phyloP scores from a whole-genome alignment of 345 rosid species.

The Syzygium jambos region DNA sequence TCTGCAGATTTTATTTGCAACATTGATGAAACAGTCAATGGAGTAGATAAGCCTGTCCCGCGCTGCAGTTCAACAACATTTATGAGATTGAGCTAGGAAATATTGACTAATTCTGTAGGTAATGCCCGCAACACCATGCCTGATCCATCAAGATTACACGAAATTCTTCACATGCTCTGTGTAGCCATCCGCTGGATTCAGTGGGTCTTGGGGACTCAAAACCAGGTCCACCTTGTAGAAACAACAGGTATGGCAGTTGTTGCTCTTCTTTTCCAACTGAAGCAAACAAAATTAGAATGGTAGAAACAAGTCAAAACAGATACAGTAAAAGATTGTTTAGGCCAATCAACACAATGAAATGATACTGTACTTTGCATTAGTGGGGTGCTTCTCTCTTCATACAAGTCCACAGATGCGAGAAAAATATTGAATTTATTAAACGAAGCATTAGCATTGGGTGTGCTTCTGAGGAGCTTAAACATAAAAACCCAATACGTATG shows the following conservation, averaged over 20 bases:
- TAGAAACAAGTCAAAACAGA: neutral
- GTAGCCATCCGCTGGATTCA: constrained; percentile 80
- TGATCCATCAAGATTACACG: constrained; percentile 89
- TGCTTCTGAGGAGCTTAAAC: neutral
- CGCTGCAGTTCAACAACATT: constrained; percentile 41
- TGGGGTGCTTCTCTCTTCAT: neutral
- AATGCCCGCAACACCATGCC: constrained; percentile 27
- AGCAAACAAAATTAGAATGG: constrained; percentile 4
- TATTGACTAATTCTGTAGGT: neutral
- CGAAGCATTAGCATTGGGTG: neutral
- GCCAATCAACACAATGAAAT: neutral
- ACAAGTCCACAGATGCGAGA: neutral
- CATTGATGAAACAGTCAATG: constrained; percentile 82
- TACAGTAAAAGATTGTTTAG: neutral
- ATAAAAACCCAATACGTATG: neutral
- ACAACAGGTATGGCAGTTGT: constrained; percentile 62
- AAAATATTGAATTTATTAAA: neutral
- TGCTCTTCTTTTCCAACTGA: constrained; percentile 78
- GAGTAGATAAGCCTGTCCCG: constrained; percentile 92
- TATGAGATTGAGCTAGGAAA: neutral
- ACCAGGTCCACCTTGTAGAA: constrained; percentile 94
- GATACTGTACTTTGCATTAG: neutral
- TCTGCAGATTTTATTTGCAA: constrained; percentile 58
- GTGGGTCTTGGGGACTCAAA: constrained; percentile 82
- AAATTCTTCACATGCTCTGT: constrained; percentile 79